Conservation (phyloP, 2,329 filamentous ascomycete genomes). For the Dryadomyces sulphureus region DNA sequence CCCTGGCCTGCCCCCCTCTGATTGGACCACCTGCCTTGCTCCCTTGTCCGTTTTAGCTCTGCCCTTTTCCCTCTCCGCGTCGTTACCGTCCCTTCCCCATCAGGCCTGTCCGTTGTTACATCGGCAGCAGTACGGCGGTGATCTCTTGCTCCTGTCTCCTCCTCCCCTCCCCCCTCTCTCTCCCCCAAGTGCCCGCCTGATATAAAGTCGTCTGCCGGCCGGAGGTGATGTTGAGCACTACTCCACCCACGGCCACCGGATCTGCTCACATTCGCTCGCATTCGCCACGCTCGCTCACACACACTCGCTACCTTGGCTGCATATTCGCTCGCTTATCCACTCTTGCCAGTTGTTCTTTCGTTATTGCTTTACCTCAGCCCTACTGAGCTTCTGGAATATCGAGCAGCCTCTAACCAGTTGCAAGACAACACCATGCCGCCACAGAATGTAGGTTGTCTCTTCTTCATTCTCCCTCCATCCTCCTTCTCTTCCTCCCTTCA, state of each 20-base stretch:
- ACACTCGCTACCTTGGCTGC: background rate
- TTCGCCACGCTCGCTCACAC: background rate
- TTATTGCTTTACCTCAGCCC: background rate
- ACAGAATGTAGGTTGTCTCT: background rate
- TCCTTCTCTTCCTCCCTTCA: background rate
- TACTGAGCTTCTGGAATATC: too few relatives aligned
- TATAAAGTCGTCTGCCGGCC: background rate
- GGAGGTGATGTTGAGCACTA: background rate
- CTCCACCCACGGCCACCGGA: too few relatives aligned
- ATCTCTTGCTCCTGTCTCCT: background rate
- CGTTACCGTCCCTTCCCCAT: background rate
- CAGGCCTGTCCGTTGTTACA: background rate
- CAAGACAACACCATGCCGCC: background rate
- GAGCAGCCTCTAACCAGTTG: background rate
- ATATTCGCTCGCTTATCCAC: background rate
- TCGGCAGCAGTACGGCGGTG: background rate
- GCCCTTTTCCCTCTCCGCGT: background rate
- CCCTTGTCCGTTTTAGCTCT: background rate
- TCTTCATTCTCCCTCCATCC: background rate
- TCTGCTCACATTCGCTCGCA: too few relatives aligned
- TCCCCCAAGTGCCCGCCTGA: background rate
- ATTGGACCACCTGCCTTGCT: too few relatives aligned
- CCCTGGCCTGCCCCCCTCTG: background rate
- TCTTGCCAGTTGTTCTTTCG: background rate
- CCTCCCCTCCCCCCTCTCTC: background rate